Conservation (phyloP, 2,329 filamentous ascomycete genomes). For the Chrysoporthe deuterocubensis region DNA sequence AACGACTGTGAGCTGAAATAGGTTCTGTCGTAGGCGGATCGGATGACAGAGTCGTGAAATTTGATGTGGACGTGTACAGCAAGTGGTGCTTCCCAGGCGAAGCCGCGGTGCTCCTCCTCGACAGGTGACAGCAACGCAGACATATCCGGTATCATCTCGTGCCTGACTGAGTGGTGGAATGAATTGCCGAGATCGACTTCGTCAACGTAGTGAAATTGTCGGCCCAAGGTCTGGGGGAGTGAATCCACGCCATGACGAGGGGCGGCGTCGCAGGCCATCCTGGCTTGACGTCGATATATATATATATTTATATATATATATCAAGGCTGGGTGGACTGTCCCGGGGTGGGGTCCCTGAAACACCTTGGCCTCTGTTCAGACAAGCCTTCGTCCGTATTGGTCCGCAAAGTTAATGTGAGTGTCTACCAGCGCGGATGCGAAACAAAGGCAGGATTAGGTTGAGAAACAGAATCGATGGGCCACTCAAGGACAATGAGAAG, state of each 20-base stretch:
- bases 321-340: conserved; percentile 14
- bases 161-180: background rate
- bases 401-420: background rate
- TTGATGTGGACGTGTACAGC: conserved; percentile 48
- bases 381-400: background rate
- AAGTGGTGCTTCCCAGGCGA: conserved; percentile 19
- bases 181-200: conserved; percentile 17
- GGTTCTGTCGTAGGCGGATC: conserved; percentile 46
- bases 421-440: background rate
- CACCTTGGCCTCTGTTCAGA: background rate
- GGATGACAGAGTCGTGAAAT: conserved; percentile 50
- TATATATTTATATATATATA: background rate
- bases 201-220: conserved; percentile 14
- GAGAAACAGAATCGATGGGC: background rate
- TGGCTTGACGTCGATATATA: conserved; percentile 15
- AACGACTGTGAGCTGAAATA: conserved; percentile 53
- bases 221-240: conserved; percentile 17
- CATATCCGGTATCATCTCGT: conserved; percentile 14
- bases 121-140: conserved; percentile 21
- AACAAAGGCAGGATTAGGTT: background rate
- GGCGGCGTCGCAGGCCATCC: conserved; percentile 23
- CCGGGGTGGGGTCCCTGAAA: conserved; percentile 1
- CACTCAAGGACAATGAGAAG: conserved; percentile 19
- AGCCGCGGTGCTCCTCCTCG: conserved; percentile 18
- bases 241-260: conserved; percentile 16